Base-by-base conservation (phyloP, 768 basidiomycete genomes). In the Stropharia rugosoannulata region DNA sequence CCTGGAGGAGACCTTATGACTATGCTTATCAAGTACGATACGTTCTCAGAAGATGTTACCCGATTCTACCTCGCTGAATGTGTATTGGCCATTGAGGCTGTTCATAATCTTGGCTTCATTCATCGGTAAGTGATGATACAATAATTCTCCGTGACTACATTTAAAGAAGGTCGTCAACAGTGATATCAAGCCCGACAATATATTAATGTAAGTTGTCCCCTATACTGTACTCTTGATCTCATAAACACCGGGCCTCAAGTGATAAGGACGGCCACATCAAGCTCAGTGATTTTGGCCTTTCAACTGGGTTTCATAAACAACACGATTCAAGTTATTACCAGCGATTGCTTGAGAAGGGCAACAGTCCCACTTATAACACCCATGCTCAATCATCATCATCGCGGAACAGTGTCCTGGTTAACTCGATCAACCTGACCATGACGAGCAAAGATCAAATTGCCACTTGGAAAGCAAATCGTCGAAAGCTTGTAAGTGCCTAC, bases 61-160 rank as follows among this genome's bases (percentile, higher is more conserved):
- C 83, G 96, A 50, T 98, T 98, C 72, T 98, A 99, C 73, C 93
- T 99, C 66, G 97, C 97, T n/a, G 89, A 99, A 74, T 98, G 95
- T 72, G 90, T 96, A 48, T 80, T 98, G 15, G 97, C 97, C 7
- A 98, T 99, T 59, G 96, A 98, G 68, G 93, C 96, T 2, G 95
- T 99, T 3, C 96, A 99, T 73, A 86, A 91, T 62, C 84, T 98
- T 27, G 97, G 96, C 0, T 98, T 98, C 71, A 98, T 98, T 59
- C 97, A 98, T 70, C 89, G 95, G 94, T 93, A 50, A 62, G 81
- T 62, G 37, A 38, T 49, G 29, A 13, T 19, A 5, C 13, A 16
- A 18, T 10, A 39, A 32, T 47, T 27, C 12, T 16, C 11, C 5
- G 29, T 49, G 12, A 29, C 16, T 54, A 22, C 42, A 56, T 37